A percentile compares a stretch with the other conserved stretches of the same genome.
These are phyloP conservation scores for Kurtzmaniella quercitrusa DNA, from an alignment of 1,139 yeast species.

Conservation along the genomic window DNA sequence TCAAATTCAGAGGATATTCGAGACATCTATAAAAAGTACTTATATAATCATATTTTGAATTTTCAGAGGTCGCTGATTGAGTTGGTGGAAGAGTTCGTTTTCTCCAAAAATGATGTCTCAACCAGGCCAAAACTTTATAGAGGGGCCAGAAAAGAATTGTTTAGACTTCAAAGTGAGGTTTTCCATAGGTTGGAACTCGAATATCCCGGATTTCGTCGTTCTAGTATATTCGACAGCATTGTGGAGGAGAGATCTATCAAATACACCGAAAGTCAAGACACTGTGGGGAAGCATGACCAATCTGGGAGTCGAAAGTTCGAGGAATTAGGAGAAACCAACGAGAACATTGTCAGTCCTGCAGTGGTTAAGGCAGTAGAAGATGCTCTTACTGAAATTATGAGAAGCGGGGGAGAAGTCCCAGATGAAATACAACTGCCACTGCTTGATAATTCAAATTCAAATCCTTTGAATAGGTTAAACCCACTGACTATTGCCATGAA, in stretches of 20 bases:
- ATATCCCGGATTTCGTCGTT: conserved; percentile 51
- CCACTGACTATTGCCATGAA: conserved; percentile 19
- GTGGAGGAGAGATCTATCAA: conserved; percentile 1
- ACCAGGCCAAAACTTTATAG: conserved; percentile 20
- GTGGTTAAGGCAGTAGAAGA: conserved; percentile 64
- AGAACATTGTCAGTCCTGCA: conserved; percentile 28
- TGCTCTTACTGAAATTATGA: conserved; percentile 64
- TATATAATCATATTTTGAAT: conserved; percentile 23
- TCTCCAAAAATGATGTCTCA: conserved; percentile 8
- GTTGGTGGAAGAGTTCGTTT: conserved; percentile 25
- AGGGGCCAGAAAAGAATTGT: conserved; percentile 52
- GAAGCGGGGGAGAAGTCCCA: conserved; percentile 10
- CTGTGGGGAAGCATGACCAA: neutral
- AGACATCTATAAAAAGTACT: conserved; percentile 42
- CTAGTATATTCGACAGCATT: conserved; percentile 13
- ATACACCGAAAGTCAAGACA: conserved; percentile 2
- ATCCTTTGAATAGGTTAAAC: neutral
- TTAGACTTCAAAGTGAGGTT: conserved; percentile 52
- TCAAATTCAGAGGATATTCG: conserved; percentile 45
- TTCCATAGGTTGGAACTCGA: conserved; percentile 43
- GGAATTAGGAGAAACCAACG: conserved; percentile 12
- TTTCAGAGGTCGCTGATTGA: conserved; percentile 20
- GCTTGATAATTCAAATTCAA: neutral
- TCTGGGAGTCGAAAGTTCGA: conserved; percentile 12
- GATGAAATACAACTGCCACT: neutral